These are phyloP conservation scores for Coniella lustricola DNA, from an alignment of 2,329 filamentous ascomycete genomes.

Conservation along the genomic window DNA sequence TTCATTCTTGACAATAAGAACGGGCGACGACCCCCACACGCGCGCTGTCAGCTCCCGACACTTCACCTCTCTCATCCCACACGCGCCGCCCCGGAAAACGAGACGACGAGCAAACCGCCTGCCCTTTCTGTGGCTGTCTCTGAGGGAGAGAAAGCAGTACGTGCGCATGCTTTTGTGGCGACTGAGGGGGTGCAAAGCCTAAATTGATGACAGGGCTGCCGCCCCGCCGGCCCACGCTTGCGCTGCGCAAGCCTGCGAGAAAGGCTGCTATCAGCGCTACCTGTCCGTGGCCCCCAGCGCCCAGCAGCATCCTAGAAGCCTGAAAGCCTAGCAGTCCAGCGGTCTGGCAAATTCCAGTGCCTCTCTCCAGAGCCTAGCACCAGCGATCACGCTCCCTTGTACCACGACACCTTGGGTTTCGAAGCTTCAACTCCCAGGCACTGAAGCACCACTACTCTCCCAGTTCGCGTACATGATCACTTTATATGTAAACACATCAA, in stretches of 20 bases:
- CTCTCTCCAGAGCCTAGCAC: constrained; percentile 5
- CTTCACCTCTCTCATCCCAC: constrained; percentile 15
- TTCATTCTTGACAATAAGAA: constrained; percentile 5
- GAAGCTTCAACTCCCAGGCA: no score
- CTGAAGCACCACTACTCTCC: no score
- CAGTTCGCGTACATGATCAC: no score
- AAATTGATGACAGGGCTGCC: constrained; percentile 6
- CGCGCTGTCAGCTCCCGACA: constrained; percentile 8
- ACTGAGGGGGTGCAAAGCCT: background rate
- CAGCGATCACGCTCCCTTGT: constrained; percentile 4
- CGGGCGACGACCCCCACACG: constrained; percentile 14
- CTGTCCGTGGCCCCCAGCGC: no score
- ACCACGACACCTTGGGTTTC: constrained; percentile 5
- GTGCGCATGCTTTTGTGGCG: no score
- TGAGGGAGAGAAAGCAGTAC: no score
- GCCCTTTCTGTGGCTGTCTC: no score
- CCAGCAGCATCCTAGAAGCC: no score
- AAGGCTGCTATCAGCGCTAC: constrained; percentile 3
- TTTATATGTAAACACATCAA: no score
- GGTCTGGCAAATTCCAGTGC: no score
- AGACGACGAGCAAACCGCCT: constrained; percentile 6
- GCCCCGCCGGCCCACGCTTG: constrained; percentile 7
- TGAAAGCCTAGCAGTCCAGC: no score
- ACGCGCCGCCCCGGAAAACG: constrained; percentile 6
- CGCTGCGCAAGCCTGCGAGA: background rate